phyloP scores from a whole-genome alignment of 2,329 filamentous ascomycete species.

The Lachnellula occidentalis region DNA sequence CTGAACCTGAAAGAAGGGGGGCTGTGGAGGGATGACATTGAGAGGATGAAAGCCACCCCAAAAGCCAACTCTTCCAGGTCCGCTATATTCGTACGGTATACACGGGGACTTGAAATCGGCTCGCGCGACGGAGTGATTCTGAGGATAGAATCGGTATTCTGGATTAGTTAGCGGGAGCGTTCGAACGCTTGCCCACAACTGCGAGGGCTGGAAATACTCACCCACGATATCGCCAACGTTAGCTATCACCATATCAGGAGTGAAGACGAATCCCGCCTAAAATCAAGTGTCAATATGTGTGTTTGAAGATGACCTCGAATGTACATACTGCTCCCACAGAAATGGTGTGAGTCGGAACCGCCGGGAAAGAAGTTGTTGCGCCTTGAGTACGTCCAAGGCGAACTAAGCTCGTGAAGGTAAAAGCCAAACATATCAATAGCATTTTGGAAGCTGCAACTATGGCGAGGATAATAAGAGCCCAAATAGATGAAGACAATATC shows the following conservation, averaged over 20 bases:
- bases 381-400: not conserved
- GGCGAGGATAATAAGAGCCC: not conserved
- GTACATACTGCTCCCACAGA: slow-evolving; percentile 4
- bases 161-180: slow-evolving; percentile 3
- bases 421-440: not conserved
- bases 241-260: slow-evolving; percentile 17
- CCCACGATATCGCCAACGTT: slow-evolving; percentile 23
- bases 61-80: slow-evolving; percentile 44
- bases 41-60: slow-evolving; percentile 46
- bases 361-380: not conserved
- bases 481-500: not conserved
- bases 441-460: not conserved
- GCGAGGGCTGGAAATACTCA: not conserved
- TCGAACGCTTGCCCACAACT: not conserved
- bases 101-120: slow-evolving; percentile 54
- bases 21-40: slow-evolving; percentile 30
- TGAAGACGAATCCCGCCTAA: slow-evolving; percentile 16
- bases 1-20: slow-evolving; percentile 37
- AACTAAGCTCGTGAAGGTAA: not conserved
- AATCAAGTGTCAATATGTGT: not conserved
- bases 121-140: slow-evolving; percentile 56
- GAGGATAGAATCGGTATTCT: slow-evolving; percentile 55
- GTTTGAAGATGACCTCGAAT: not conserved
- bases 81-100: slow-evolving; percentile 53
- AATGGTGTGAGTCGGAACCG: slow-evolving; percentile 1